Conservation (phyloP, 352 stramenopile genomes). For the Thalassiosira mediterranea region DNA sequence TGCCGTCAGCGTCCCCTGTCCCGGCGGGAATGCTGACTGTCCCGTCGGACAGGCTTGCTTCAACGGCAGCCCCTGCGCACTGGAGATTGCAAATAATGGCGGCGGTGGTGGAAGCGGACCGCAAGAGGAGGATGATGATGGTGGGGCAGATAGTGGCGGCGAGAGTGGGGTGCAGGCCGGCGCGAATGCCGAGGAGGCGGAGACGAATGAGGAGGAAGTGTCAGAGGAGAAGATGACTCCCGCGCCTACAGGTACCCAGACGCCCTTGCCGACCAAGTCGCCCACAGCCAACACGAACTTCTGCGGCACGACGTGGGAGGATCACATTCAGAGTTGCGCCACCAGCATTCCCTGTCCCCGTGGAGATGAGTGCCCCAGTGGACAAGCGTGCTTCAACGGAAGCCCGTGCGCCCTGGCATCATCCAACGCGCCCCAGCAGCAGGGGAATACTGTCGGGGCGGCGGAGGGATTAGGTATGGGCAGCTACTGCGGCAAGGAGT, state of each 20-base stretch:
- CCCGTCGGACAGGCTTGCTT: conserved; percentile 15
- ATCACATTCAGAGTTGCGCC: conserved; percentile 15
- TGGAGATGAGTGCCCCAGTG: conserved; percentile 27
- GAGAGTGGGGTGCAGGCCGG: too few relatives aligned
- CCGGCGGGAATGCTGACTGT: conserved; percentile 26
- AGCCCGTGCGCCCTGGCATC: conserved; percentile 24
- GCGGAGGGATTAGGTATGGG: background rate
- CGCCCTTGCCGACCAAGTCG: background rate
- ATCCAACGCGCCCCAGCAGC: background rate
- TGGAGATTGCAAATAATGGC: too few relatives aligned
- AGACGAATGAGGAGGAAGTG: too few relatives aligned
- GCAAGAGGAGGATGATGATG: too few relatives aligned
- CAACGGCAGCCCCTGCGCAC: conserved; percentile 22
- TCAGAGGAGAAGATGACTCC: too few relatives aligned
- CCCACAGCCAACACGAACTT: conserved; percentile 15
- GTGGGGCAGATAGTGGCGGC: too few relatives aligned
- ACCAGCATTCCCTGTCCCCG: conserved; percentile 15
- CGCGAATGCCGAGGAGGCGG: too few relatives aligned
- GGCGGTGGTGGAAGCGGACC: too few relatives aligned
- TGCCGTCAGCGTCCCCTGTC: conserved; percentile 13
- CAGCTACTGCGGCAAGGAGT: background rate
- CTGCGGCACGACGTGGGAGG: conserved; percentile 16
- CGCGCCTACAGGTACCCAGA: background rate
- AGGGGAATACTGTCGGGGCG: too few relatives aligned
- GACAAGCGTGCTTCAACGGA: conserved; percentile 22